Conservation (phyloP, 2,329 filamentous ascomycete species). For the Talaromyces marneffei region DNA sequence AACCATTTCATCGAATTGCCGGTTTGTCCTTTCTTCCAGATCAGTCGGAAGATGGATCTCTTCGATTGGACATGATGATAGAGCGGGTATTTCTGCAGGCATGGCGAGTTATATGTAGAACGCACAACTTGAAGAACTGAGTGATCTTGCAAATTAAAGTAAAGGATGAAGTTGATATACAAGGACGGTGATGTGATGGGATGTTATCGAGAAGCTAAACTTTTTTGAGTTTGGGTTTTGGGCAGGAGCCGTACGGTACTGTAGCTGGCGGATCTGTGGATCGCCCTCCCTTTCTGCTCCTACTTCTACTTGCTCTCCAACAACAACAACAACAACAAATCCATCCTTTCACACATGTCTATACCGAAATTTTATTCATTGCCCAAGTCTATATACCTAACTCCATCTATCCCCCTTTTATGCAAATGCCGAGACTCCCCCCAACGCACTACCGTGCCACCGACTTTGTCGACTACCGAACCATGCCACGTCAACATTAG, state of each 20-base stretch:
- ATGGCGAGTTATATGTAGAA: background rate
- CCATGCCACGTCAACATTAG: background rate
- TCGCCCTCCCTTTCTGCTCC: background rate
- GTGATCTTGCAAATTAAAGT: background rate
- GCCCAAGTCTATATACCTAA: background rate
- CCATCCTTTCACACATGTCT: background rate
- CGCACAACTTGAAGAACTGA: background rate
- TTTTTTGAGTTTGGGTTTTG: background rate
- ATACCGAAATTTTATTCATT: background rate
- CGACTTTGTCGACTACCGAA: background rate
- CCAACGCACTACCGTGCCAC: background rate
- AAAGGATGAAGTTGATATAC: background rate
- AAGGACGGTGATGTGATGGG: background rate
- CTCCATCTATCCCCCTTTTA: background rate
- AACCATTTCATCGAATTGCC: conserved; percentile 21
- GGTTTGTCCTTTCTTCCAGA: conserved; percentile 21
- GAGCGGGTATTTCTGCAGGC: background rate
- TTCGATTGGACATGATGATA: background rate
- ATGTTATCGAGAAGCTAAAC: conserved; percentile 2
- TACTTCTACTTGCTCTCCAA: too few relatives aligned
- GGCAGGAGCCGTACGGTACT: background rate
- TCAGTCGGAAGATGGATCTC: conserved; percentile 19
- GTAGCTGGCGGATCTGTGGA: conserved; percentile 6
- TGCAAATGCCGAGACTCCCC: background rate
- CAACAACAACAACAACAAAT: background rate